Conservation (phyloP, 176 grass and related monocot genomes). For the Calamus simplicifolius region DNA sequence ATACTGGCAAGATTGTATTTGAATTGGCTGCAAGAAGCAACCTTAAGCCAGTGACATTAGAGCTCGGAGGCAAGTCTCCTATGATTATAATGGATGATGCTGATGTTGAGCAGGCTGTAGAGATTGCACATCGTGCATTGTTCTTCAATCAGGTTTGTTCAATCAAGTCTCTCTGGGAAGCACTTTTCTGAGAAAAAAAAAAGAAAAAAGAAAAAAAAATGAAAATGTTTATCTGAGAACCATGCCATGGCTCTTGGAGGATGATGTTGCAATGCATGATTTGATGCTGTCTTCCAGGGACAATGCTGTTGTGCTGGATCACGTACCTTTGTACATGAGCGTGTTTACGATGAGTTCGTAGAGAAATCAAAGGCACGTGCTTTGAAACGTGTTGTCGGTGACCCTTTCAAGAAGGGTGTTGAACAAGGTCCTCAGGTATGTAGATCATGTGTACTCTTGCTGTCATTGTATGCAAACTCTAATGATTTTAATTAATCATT, state of each 20-base stretch:
- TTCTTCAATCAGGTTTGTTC: conserved; percentile 91
- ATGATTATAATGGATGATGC: conserved; percentile 91
- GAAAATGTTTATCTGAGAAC: background rate
- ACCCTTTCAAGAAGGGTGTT: conserved; percentile 69
- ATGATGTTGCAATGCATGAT: background rate
- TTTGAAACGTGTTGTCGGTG: conserved; percentile 63
- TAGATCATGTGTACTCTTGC: too few species aligned
- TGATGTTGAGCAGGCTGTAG: conserved; percentile 70
- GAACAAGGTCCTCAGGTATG: conserved; percentile 90
- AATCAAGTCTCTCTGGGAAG: background rate
- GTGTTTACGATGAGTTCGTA: conserved; percentile 85
- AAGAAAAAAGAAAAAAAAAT: background rate
- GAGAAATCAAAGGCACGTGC: conserved; percentile 81
- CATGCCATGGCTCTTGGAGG: background rate
- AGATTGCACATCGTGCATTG: conserved; percentile 76
- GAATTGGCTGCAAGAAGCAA: conserved; percentile 92
- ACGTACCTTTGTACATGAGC: conserved; percentile 89
- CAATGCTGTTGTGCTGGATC: conserved; percentile 97
- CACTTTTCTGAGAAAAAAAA: too few species aligned
- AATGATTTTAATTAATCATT: too few species aligned
- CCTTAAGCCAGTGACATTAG: conserved; percentile 81
- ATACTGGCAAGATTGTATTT: conserved; percentile 62
- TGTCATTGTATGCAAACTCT: too few species aligned
- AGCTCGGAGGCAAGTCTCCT: conserved; percentile 93
- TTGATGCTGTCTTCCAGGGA: conserved; percentile 30